Evolutionary conservation across 2,329 filamentous ascomycete species (phyloP), one percentile per base, ranked within the genome.

Genomic region (Pseudogymnoascus sp.): DNA sequence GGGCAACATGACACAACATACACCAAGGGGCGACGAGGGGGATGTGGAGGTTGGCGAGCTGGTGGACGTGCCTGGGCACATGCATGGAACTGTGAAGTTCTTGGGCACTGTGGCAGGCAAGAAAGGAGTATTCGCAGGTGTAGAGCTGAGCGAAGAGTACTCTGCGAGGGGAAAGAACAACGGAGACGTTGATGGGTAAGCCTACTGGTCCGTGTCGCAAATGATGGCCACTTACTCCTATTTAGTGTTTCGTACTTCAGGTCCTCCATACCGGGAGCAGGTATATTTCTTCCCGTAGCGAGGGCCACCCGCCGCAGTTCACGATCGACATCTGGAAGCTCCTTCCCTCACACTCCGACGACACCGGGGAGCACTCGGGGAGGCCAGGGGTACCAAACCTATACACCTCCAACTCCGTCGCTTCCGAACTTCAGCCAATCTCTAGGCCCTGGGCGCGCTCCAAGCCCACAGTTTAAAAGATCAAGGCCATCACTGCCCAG

Each of bases 111-210:
- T 99, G 41, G 85, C 87, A 69, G 93, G 93, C 66, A 97, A 96
- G 79, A 91, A 89, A 69, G 95, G 95, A 60, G 84, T 85, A 19
- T 99, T 99, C 79, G 92, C 91, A 33, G 95, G 95, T 53, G 90
- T 99, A 37, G 95, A 99, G 76, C 81, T 99, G 66, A 86, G 88
- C 70, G 80, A 84, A 61, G 90, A 96, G 68, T 96, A 89, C 78
- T 90, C 92, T 35, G 76, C 82, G 61, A 85, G 89, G 72, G 95
- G 95, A 35, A 99, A 99, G 81, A 99, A 99, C 73, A 96, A 85
- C 71, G 95, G 95, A 67, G 93, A 96, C 75, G 95, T 98, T 62
- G 93, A 98, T 69, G 95, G 93, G 90, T 93, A 82, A 76, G 85
- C 72, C 67, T 68, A 68, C 67, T 26, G 65, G 65, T 62, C 61